Percentiles rank a stretch among this genome's conserved stretches.
phyloP scores from a whole-genome alignment of 768 basidiomycete genomes.

The Pseudohyphozyma bogoriensis region DNA sequence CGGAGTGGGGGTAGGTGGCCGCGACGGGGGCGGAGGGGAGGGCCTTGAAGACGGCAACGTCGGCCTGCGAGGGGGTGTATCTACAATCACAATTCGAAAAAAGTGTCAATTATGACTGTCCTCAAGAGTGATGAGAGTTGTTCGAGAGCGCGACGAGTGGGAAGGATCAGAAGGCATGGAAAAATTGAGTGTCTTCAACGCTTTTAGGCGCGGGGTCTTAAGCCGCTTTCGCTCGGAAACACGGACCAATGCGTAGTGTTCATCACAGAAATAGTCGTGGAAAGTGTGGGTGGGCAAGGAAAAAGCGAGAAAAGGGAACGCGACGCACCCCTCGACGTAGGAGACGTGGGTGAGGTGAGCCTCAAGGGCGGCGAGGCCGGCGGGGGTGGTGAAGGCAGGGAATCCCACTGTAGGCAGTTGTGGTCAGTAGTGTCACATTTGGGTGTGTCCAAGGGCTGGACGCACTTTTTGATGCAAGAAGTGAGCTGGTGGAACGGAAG shows the following conservation, averaged over 20 bases:
- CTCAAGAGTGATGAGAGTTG: not conserved
- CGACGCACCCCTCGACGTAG: conserved; percentile 83
- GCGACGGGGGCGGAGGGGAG: conserved; percentile 58
- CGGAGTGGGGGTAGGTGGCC: conserved; percentile 57
- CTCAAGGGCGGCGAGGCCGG: conserved; percentile 38
- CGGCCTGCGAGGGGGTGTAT: conserved; percentile 84
- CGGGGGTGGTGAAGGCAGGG: conserved; percentile 24
- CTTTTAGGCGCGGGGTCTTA: conserved; percentile 68
- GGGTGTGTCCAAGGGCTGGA: too few relatives aligned
- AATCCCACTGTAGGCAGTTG: conserved; percentile 20
- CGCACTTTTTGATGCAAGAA: too few relatives aligned
- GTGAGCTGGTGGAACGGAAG: too few relatives aligned
- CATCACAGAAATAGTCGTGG: conserved; percentile 46
- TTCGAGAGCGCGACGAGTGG: conserved; percentile 5
- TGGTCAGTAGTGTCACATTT: too few relatives aligned
- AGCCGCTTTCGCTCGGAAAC: conserved; percentile 78
- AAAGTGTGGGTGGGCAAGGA: conserved; percentile 16
- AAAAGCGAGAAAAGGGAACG: conserved; percentile 8
- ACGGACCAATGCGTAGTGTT: conserved; percentile 81
- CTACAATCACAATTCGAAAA: too few relatives aligned
- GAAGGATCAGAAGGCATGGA: conserved; percentile 61
- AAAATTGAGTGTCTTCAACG: conserved; percentile 54
- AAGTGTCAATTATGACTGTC: not conserved
- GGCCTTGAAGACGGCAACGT: conserved; percentile 81
- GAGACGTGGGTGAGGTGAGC: conserved; percentile 75